Base-by-base conservation (phyloP, 2,329 filamentous ascomycete genomes). In the Akanthomyces muscarius region DNA sequence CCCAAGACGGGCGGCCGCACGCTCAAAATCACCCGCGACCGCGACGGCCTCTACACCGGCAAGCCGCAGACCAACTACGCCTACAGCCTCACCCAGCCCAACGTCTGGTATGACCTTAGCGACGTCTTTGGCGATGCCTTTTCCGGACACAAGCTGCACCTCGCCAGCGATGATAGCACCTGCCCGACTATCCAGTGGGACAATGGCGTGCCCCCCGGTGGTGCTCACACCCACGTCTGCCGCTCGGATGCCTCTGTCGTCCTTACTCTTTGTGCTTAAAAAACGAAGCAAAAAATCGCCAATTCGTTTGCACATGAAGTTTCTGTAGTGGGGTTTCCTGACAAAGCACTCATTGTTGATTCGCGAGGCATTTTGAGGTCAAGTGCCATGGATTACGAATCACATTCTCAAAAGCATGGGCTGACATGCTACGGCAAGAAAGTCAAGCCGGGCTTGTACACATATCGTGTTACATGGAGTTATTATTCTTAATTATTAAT, bases 81-180 rank as follows among this genome's bases (percentile, higher is more conserved):
- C 44, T 77, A 76, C 67, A 77, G 66, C 70, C 72, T 78, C 36
- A 71, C 74, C 58, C 68, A 66, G 63, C 65, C 54, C 59, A 65
- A 66, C 13, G 65, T 79, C 61, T 79, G 75, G 74, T 78, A 78
- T 63, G 77, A 78, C 65, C 68, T 79, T 41, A 75, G 70, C 68
- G 71, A 73, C 64, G 74, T 77, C 18, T 79, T 77, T 52, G 77
- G 77, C n/a, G 71, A 77, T 61, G 67, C 72, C 10, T 77, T 79
- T 25, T 55, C 55, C 21, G 75, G 75, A 16, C 65, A 69, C 55
- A 75, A 73, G 69, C 36, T 78, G 8, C 69, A 68, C 5, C 68
- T 71, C 10, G 67, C 66, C 25, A 75, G 73, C 65, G 66, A 67
- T 36, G 66, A 74, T 42, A 42, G 63, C 7, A 66, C 57, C 3